Evolutionary conservation across 2,329 filamentous ascomycete species (phyloP).

Genomic region (Ophiostoma triangulosporum): DNA sequence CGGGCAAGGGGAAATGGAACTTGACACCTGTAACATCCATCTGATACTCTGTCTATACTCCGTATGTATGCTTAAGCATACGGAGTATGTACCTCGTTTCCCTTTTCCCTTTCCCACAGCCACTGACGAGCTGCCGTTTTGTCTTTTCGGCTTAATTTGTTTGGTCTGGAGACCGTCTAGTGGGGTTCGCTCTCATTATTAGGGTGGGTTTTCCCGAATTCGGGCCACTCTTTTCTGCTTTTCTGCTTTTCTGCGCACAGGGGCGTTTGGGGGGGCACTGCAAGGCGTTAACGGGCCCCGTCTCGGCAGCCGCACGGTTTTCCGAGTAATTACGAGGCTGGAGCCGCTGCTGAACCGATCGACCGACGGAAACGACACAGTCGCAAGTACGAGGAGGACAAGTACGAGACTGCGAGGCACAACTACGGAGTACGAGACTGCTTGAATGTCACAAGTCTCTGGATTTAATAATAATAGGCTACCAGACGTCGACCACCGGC

Average conservation of each 20-base stretch:
- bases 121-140: neutral
- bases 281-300: neutral
- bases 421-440: too few species aligned
- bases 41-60: neutral
- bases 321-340: conserved; percentile 16
- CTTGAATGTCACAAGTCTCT: too few species aligned
- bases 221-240: neutral
- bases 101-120: too few species aligned
- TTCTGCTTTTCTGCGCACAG: neutral
- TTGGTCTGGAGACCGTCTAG: conserved; percentile 13
- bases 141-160: conserved; percentile 10
- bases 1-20: neutral
- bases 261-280: neutral
- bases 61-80: too few species aligned
- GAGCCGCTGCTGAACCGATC: conserved; percentile 11
- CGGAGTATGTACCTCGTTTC: neutral
- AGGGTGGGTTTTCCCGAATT: neutral
- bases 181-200: neutral
- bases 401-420: too few species aligned
- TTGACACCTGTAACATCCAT: neutral
- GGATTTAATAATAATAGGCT: too few species aligned
- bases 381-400: too few species aligned
- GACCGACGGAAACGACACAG: conserved; percentile 6
- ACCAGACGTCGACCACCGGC: too few species aligned
- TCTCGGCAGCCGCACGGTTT: conserved; percentile 12